These are phyloP conservation scores for Russula emetica DNA, from an alignment of 768 basidiomycete species.

Conservation along the genomic window DNA sequence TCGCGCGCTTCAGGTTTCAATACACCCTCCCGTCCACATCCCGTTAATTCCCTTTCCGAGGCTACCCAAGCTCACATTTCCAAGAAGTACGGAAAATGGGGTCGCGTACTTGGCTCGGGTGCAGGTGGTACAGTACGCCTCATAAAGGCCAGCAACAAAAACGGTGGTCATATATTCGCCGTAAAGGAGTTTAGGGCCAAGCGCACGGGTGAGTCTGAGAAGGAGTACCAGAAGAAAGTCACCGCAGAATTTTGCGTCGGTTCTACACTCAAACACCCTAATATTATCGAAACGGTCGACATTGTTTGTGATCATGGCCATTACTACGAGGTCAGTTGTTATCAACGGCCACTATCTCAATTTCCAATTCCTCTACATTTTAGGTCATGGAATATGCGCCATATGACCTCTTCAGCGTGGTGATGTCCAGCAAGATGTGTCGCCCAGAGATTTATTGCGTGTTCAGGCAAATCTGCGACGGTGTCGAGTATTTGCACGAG, in stretches of 20 bases:
- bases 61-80: conserved; percentile 86
- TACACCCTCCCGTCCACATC: conserved; percentile 32
- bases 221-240: conserved; percentile 99
- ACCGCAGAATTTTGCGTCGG: conserved; percentile 99
- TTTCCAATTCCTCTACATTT: not conserved
- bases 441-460: conserved; percentile 99
- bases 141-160: conserved; percentile 81
- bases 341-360: conserved; percentile 14
- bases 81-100: conserved; percentile 99
- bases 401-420: conserved; percentile 96
- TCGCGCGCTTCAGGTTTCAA: conserved; percentile 14
- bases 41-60: conserved; percentile 62
- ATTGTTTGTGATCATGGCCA: conserved; percentile 97
- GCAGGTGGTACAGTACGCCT: conserved; percentile 98
- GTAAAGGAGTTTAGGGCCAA: conserved; percentile 97
- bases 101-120: conserved; percentile 88
- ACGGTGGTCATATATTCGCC: conserved; percentile 81
- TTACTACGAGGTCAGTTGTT: conserved; percentile 84
- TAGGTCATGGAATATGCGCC: conserved; percentile 99
- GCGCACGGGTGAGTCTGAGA: conserved; percentile 80
- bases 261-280: conserved; percentile 86
- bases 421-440: conserved; percentile 99
- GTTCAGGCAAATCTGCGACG: conserved; percentile 97
- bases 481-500: conserved; percentile 96
- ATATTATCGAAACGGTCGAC: conserved; percentile 97